Evolutionary conservation across 371 early-diverging fungal genomes (phyloP).

Genomic region (Thermomucor indicae-seudaticae): DNA sequence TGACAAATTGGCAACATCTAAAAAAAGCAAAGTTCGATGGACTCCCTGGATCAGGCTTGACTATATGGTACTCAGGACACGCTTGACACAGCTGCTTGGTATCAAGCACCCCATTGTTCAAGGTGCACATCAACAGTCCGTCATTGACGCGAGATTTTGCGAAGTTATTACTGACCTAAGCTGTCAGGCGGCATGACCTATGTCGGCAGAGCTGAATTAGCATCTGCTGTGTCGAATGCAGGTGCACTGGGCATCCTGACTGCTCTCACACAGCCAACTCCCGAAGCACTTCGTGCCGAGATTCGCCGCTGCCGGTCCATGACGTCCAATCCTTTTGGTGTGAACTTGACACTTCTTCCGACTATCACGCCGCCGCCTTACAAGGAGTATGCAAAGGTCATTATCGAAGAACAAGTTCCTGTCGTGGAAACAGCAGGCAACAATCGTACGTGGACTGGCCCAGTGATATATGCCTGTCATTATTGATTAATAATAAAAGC

Average conservation of each 20-base stretch:
- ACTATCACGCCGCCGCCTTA: constrained; percentile 72
- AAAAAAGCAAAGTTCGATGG: too few species aligned
- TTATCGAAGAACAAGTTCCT: constrained; percentile 74
- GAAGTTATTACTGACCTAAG: background rate
- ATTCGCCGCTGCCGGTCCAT: constrained; percentile 69
- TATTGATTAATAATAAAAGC: background rate
- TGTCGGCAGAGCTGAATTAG: constrained; percentile 75
- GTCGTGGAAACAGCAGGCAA: constrained; percentile 73
- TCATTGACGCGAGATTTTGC: background rate
- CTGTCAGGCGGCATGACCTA: constrained; percentile 9
- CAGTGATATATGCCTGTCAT: too few species aligned
- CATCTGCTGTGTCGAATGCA: constrained; percentile 93
- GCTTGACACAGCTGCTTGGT: constrained; percentile 62
- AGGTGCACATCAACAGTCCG: constrained; percentile 3
- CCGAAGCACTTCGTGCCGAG: constrained; percentile 68
- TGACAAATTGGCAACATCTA: too few species aligned
- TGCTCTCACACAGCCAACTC: constrained; percentile 85
- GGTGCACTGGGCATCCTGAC: constrained; percentile 95
- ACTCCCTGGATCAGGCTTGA: too few species aligned
- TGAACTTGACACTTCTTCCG: constrained; percentile 70
- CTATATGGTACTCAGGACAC: constrained; percentile 60
- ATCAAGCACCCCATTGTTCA: constrained; percentile 68
- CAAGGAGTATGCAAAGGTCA: constrained; percentile 67
- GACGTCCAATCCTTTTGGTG: constrained; percentile 78
- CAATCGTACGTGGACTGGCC: constrained; percentile 43